Evolutionary conservation across 345 rosid genomes (phyloP).

Genomic region (Populus davidiana): DNA sequence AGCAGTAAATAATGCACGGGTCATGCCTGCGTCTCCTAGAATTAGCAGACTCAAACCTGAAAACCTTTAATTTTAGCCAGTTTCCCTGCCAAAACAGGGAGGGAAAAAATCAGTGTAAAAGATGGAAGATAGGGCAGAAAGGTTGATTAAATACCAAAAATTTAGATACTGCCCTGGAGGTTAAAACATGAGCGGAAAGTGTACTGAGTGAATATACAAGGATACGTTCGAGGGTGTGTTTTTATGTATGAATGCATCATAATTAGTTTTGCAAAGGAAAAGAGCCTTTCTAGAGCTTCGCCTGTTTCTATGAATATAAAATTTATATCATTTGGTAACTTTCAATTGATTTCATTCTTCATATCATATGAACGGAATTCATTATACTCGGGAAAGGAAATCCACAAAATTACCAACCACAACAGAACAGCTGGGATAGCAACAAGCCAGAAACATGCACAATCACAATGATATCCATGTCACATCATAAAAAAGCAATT

Average conservation of each 20-base stretch:
- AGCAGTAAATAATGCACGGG: slow-evolving; percentile 6
- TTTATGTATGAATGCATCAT: background rate
- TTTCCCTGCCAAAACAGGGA: slow-evolving; percentile 8
- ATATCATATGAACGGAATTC: background rate
- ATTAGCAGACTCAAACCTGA: background rate
- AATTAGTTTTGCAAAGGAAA: background rate
- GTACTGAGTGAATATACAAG: background rate
- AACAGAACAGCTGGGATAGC: background rate
- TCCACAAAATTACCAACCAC: background rate
- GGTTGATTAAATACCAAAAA: background rate
- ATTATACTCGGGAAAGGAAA: background rate
- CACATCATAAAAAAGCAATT: background rate
- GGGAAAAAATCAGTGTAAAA: background rate
- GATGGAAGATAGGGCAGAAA: background rate
- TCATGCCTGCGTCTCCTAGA: background rate
- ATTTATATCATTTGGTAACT: no score
- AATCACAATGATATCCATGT: background rate
- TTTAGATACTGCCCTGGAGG: background rate
- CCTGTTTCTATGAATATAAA: background rate
- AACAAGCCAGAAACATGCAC: background rate
- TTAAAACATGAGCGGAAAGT: background rate
- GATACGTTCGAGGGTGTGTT: background rate
- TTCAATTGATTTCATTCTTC: no score
- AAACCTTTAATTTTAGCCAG: slow-evolving; percentile 14
- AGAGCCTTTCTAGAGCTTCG: background rate